Evolutionary conservation across 1,139 yeast species (phyloP).

Genomic region (Candida mesenterica): DNA sequence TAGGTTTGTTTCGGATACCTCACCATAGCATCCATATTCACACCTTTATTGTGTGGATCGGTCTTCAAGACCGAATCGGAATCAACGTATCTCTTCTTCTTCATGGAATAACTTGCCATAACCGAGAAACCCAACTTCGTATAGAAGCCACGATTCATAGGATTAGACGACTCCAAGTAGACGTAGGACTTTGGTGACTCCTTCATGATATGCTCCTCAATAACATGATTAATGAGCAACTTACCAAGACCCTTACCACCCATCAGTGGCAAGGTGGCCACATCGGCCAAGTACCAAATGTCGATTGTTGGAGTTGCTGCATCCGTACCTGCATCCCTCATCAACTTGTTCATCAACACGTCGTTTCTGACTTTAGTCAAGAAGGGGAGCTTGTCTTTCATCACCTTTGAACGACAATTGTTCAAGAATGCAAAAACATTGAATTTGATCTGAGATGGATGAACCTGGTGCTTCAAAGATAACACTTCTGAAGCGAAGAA

Average conservation of each 20-base stretch:
- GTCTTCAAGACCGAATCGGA: slow-evolving; percentile 16
- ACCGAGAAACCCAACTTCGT: slow-evolving; percentile 48
- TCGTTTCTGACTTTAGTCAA: slow-evolving; percentile 33
- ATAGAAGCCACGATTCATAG: slow-evolving; percentile 48
- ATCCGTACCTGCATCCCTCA: slow-evolving; percentile 12
- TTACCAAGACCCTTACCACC: slow-evolving; percentile 42
- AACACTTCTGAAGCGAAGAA: slow-evolving; percentile 18
- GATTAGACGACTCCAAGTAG: slow-evolving; percentile 53
- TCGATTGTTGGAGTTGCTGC: slow-evolving; percentile 12
- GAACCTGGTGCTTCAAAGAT: slow-evolving; percentile 22
- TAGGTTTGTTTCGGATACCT: slow-evolving; percentile 5
- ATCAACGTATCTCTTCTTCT: slow-evolving; percentile 23
- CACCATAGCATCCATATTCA: slow-evolving; percentile 43
- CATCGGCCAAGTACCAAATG: slow-evolving; percentile 42
- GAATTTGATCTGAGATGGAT: slow-evolving; percentile 33
- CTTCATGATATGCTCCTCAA: slow-evolving; percentile 15
- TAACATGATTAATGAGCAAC: slow-evolving; percentile 29
- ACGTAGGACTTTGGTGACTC: slow-evolving; percentile 12
- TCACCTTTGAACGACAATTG: slow-evolving; percentile 34
- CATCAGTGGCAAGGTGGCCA: slow-evolving; percentile 41
- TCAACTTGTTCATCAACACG: slow-evolving; percentile 17
- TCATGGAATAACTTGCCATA: slow-evolving; percentile 45
- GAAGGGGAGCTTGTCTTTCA: slow-evolving; percentile 35
- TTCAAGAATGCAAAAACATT: slow-evolving; percentile 34
- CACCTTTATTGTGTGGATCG: slow-evolving; percentile 23